Conservation (phyloP, 2,329 filamentous ascomycete genomes). For the Trichoderma pleuroti region DNA sequence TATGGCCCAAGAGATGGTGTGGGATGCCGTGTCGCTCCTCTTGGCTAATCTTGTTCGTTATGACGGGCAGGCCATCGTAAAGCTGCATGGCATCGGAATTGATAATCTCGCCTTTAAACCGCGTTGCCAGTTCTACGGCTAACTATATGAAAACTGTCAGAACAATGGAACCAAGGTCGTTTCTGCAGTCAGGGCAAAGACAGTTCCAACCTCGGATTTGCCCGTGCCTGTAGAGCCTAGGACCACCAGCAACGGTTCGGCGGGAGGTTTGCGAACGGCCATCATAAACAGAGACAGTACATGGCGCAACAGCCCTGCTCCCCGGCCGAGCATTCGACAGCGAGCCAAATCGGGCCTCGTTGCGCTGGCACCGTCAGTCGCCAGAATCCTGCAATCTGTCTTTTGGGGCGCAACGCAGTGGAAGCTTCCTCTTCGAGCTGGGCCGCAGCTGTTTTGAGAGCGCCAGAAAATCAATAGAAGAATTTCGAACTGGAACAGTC, state of each 20-base stretch:
- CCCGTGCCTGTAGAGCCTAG: slow-evolving; percentile 90
- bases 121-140: slow-evolving; percentile 79
- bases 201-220: slow-evolving; percentile 71
- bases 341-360: slow-evolving; percentile 17
- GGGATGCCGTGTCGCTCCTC: slow-evolving; percentile 75
- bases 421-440: background rate
- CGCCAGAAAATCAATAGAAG: background rate
- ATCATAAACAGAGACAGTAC: slow-evolving; percentile 35
- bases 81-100: slow-evolving; percentile 99
- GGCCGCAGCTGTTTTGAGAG: background rate
- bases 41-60: slow-evolving; percentile 85
- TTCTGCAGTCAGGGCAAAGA: background rate
- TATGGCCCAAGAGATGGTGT: slow-evolving; percentile 82
- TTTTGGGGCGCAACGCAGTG: background rate
- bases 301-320: slow-evolving; percentile 30
- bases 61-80: slow-evolving; percentile 85
- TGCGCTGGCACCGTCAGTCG: background rate
- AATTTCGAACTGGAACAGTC: slow-evolving; percentile 9
- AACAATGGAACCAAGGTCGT: background rate
- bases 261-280: slow-evolving; percentile 37
- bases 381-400: background rate
- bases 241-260: slow-evolving; percentile 69
- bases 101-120: slow-evolving; percentile 88
- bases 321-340: slow-evolving; percentile 28
- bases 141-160: slow-evolving; percentile 54